Conservation (phyloP, 2,329 filamentous ascomycete genomes). For the Pseudophaeomoniella oleicola region DNA sequence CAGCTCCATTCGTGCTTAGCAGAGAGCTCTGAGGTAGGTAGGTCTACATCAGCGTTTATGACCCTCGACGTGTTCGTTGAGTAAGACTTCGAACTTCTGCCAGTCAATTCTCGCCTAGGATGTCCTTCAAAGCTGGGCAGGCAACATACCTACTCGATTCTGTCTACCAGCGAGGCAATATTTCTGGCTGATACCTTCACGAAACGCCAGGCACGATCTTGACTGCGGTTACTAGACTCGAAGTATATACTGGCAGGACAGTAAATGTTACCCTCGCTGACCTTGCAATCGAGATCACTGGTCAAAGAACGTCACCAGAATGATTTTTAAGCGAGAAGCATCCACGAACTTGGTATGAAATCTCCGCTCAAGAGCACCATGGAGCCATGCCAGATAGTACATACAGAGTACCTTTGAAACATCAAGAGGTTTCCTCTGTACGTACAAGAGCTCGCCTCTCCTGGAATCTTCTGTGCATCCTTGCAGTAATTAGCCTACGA, state of each 20-base stretch:
- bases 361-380: slow-evolving; percentile 45
- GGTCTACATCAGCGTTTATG: no score
- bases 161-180: slow-evolving; percentile 9
- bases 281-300: slow-evolving; percentile 18
- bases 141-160: slow-evolving; percentile 4
- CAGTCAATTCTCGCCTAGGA: no score
- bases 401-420: slow-evolving; percentile 46
- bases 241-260: slow-evolving; percentile 14
- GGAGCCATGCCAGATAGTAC: slow-evolving; percentile 40
- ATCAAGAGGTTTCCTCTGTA: slow-evolving; percentile 38
- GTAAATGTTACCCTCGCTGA: slow-evolving; percentile 13
- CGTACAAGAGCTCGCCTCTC: slow-evolving; percentile 41
- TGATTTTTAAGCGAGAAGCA: slow-evolving; percentile 50
- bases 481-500: not conserved
- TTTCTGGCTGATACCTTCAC: slow-evolving; percentile 9
- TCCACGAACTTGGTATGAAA: slow-evolving; percentile 26
- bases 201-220: slow-evolving; percentile 12
- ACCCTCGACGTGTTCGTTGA: no score
- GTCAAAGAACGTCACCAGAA: slow-evolving; percentile 45
- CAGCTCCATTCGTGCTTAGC: no score
- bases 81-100: no score
- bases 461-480: slow-evolving; percentile 9
- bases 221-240: slow-evolving; percentile 7
- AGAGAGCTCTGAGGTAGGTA: no score
- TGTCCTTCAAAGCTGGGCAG: no score